phyloP scores from a whole-genome alignment of 495 filamentous ascomycete genomes.

The Parathielavia appendiculata region DNA sequence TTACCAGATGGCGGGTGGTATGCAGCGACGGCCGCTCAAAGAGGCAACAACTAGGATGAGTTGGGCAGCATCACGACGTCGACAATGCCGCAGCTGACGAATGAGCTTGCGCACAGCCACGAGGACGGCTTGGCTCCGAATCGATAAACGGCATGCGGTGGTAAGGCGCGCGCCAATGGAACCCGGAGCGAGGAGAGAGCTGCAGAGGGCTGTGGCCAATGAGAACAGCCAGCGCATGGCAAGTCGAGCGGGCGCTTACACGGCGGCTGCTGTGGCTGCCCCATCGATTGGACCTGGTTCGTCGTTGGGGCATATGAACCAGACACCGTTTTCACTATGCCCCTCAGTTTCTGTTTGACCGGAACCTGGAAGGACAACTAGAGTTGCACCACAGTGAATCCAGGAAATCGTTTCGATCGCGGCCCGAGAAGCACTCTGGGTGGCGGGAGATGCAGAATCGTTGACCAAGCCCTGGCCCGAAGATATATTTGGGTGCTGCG shows the following conservation, averaged over 20 bases:
- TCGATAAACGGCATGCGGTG: slow-evolving; percentile 28
- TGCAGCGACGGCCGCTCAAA: slow-evolving; percentile 10
- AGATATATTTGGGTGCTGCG: background rate
- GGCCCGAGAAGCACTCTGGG: background rate
- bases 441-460: background rate
- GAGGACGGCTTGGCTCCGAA: slow-evolving; percentile 12
- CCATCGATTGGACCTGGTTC: slow-evolving; percentile 25
- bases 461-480: background rate
- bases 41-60: slow-evolving; percentile 14
- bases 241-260: slow-evolving; percentile 32
- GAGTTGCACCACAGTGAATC: background rate
- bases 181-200: slow-evolving; percentile 12
- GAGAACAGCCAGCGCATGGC: slow-evolving; percentile 15
- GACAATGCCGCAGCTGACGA: slow-evolving; percentile 19
- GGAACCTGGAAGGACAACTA: background rate
- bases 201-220: slow-evolving; percentile 27
- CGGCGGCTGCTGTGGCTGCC: slow-evolving; percentile 21
- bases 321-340: slow-evolving; percentile 12
- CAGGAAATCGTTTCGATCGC: slow-evolving; percentile 3
- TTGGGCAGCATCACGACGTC: slow-evolving; percentile 22
- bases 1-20: slow-evolving; percentile 9
- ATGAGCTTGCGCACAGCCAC: slow-evolving; percentile 23
- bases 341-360: background rate
- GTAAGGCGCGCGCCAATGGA: slow-evolving; percentile 35
- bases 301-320: slow-evolving; percentile 17